Evolutionary conservation across 2,329 filamentous ascomycete species (phyloP), one percentile per base, ranked within the genome.

Genomic region (Pezizomycotina sp.): DNA sequence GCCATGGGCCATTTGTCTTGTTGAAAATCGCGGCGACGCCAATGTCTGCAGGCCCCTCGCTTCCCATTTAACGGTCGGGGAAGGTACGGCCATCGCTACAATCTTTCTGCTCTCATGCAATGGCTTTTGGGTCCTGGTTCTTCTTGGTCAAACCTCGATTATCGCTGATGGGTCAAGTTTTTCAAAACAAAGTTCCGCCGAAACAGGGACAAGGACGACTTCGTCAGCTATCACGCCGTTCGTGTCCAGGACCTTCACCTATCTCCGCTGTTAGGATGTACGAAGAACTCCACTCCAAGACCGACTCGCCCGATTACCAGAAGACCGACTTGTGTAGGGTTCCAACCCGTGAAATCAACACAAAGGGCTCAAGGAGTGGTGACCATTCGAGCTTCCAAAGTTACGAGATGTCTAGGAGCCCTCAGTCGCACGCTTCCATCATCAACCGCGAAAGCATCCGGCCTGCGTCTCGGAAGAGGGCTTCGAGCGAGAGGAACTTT

Each of bases 121-220:
- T 47, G 86, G 86, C 5, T 62, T 95, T 30, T 92, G 86, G 73
- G 71, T 78, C 31, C 66, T 91, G 38, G 58, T 92, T 36, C 70
- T 95, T 40, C 70, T 93, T 20, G 77, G 78, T 23, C 76, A 84
- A 34, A 73, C 70, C 56, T 76, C 78, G n/a, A 91, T 95, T 74
- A 63, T 91, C 36, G 68, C 64, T 3, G 89, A 78, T 45, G 98
- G 89, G 89, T 48, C 63, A 26, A 74, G 91, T 16, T 59, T 84
- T 56, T 74, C 47, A 61, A 56, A 36, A 55, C 58, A 23, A 53
- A 62, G 31, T 58, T 71, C 42, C 57, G 60, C 14, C 56, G 54
- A 22, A 60, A 62, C 34, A 62, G 58, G 47, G 58, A 60, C 41
- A 71, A 77, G 53, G 70, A 71, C 50, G 86, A 95, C 56, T 95